Percentiles rank a stretch among this genome's conserved stretches.
Conservation (phyloP, 1,284 basidiomycete species). For the Xanthoconium separans region DNA sequence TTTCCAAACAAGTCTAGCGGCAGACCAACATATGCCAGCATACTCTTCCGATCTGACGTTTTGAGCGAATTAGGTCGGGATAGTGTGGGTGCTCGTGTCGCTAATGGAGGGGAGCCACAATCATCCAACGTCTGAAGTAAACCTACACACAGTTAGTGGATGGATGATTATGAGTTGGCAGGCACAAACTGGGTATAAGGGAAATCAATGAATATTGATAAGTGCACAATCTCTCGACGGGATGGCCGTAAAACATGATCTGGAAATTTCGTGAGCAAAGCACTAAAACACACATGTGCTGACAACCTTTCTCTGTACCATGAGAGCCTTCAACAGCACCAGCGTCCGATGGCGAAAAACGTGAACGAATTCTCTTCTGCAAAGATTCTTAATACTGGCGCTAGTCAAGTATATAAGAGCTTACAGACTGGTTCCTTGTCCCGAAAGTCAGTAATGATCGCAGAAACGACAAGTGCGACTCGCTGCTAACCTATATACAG, state of each 20-base stretch:
- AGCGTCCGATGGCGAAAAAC: conserved; percentile 93
- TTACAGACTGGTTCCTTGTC: conserved; percentile 77
- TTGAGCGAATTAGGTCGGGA: conserved; percentile 77
- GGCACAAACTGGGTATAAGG: conserved; percentile 66
- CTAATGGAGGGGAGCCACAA: conserved; percentile 86
- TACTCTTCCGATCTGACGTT: conserved; percentile 89
- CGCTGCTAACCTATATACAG: conserved; percentile 77
- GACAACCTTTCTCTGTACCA: conserved; percentile 84
- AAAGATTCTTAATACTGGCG: background rate
- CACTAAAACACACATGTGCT: background rate
- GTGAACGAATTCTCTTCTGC: conserved; percentile 85
- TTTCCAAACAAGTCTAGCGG: conserved; percentile 87
- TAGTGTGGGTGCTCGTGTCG: conserved; percentile 64
- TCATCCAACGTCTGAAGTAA: conserved; percentile 89
- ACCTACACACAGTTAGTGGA: conserved; percentile 39
- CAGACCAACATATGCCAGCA: conserved; percentile 90
- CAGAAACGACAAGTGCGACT: background rate
- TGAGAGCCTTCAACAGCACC: conserved; percentile 91
- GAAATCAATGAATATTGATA: conserved; percentile 96
- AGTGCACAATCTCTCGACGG: conserved; percentile 94
- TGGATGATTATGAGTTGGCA: background rate
- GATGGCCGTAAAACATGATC: conserved; percentile 98
- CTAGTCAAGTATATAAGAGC: conserved; percentile 26
- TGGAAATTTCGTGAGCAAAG: conserved; percentile 32
- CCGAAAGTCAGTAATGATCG: conserved; percentile 14